These are phyloP conservation scores for Phellopilus nigrolimitatus DNA, from an alignment of 1,284 basidiomycete genomes.

Conservation along the genomic window DNA sequence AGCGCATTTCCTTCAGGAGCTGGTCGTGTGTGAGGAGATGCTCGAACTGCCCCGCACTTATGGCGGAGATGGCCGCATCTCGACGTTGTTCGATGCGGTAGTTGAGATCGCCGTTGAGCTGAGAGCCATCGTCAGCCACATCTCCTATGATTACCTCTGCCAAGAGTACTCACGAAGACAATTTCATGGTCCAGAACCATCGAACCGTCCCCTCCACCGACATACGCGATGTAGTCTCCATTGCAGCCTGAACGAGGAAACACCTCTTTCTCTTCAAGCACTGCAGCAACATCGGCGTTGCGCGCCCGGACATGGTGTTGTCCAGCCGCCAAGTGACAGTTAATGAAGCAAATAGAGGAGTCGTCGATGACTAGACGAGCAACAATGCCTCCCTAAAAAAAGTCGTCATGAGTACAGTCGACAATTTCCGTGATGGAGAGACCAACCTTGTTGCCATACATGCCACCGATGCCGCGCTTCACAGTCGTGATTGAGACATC, in stretches of 20 bases:
- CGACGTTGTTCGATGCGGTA: slow-evolving; percentile 92
- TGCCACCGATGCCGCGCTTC: slow-evolving; percentile 88
- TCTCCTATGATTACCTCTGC: neutral
- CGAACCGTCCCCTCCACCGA: slow-evolving; percentile 90
- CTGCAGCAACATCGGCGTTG: slow-evolving; percentile 82
- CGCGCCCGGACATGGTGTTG: slow-evolving; percentile 78
- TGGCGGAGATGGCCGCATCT: slow-evolving; percentile 69
- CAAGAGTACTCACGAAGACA: slow-evolving; percentile 65
- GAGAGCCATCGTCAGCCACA: slow-evolving; percentile 1
- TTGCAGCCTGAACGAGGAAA: slow-evolving; percentile 47
- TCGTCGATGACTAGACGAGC: slow-evolving; percentile 88
- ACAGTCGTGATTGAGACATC: slow-evolving; percentile 76
- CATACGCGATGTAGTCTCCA: slow-evolving; percentile 61
- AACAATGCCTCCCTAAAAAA: slow-evolving; percentile 78
- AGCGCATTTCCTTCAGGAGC: slow-evolving; percentile 81
- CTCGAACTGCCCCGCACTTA: slow-evolving; percentile 61
- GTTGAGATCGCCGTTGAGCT: slow-evolving; percentile 83
- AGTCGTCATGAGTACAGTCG: slow-evolving; percentile 2
- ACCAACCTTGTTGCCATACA: slow-evolving; percentile 91
- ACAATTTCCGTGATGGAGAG: neutral
- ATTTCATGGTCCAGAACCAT: slow-evolving; percentile 94
- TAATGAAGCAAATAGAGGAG: slow-evolving; percentile 90
- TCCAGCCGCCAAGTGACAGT: slow-evolving; percentile 94
- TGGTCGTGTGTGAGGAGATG: slow-evolving; percentile 81
- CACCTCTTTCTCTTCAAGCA: slow-evolving; percentile 76